Evolutionary conservation across 2,329 filamentous ascomycete species (phyloP), one percentile per base, ranked within the genome.

Genomic region (Xylariaceae sp.): DNA sequence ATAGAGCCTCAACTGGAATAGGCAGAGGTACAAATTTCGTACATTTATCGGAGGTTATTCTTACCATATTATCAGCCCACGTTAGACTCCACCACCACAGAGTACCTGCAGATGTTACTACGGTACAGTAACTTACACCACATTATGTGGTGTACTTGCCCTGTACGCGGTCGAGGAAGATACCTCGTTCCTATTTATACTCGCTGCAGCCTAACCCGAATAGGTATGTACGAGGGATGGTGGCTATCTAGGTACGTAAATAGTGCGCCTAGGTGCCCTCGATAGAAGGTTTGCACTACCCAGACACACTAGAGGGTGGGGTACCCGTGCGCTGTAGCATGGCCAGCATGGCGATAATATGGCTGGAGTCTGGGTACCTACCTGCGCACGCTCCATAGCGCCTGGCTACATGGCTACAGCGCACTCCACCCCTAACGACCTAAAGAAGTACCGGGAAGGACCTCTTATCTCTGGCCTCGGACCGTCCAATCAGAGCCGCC

Each of bases 381-480:
- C 37, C 37, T 39, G 37, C 37, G 11, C 37, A 8, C 37, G 23
- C 37, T 10, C 37, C 11, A 13, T 41, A 41, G 23, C 23, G 23
- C 23, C 23, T 30, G 23, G 23, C 23, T 30, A 30, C 23, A 30
- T 30, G 23, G 23, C 23, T 30, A 30, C 23, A 30, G 23, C 23
- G 23, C 37, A 41, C 37, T 41, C 37, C 37, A 9, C 37, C 11
- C 23, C 23, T 30, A 30, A 30, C 3, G 23, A 30, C 23, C 23
- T 30, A 30, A 30, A 4, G 23, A 41, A 41, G 37, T n/a, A 45
- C 41, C 41, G 41, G 41, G 17, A 45, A 13, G 7, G 23, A 23
- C 23, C 15, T 35, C 55, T 56, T 56, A 56, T 56, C 55, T 56
- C 30, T 51, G 11, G 30, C 11, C 9, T 2, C 47, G 23, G 30